These are phyloP conservation scores for Trichoderma orchidacearum DNA, from an alignment of 495 filamentous ascomycete genomes.

Conservation along the genomic window DNA sequence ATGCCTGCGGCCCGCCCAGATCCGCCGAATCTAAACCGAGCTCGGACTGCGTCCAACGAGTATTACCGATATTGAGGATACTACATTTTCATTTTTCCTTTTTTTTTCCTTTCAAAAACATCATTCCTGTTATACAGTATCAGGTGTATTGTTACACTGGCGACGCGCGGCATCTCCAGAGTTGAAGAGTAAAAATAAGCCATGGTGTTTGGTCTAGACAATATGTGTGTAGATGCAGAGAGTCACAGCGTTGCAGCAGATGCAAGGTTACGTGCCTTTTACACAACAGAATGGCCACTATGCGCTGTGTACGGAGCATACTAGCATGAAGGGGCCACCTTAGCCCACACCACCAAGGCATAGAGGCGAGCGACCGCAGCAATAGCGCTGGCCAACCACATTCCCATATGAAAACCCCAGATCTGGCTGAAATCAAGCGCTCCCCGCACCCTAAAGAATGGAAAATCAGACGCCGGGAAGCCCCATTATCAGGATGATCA, in stretches of 20 bases:
- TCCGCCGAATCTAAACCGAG: background rate
- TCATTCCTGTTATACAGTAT: background rate
- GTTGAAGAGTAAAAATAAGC: too few relatives aligned
- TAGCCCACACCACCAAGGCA: too few relatives aligned
- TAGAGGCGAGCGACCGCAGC: background rate
- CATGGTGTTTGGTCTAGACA: background rate
- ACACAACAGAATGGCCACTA: too few relatives aligned
- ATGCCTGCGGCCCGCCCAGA: background rate
- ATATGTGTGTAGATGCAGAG: background rate
- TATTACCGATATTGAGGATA: background rate
- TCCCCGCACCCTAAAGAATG: too few relatives aligned
- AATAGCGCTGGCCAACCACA: background rate
- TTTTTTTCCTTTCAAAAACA: too few relatives aligned
- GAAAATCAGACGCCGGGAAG: too few relatives aligned
- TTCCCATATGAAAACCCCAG: background rate
- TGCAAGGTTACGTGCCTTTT: background rate
- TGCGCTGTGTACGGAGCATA: too few relatives aligned
- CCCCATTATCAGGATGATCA: too few relatives aligned
- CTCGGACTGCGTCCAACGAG: too few relatives aligned
- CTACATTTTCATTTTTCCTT: background rate
- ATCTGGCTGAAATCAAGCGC: too few relatives aligned
- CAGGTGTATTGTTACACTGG: background rate
- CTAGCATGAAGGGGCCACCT: too few relatives aligned
- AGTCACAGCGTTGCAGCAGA: background rate
- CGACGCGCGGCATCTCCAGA: background rate